Base-by-base conservation (phyloP, 768 basidiomycete species). In the Fistulinella prunicolor region DNA sequence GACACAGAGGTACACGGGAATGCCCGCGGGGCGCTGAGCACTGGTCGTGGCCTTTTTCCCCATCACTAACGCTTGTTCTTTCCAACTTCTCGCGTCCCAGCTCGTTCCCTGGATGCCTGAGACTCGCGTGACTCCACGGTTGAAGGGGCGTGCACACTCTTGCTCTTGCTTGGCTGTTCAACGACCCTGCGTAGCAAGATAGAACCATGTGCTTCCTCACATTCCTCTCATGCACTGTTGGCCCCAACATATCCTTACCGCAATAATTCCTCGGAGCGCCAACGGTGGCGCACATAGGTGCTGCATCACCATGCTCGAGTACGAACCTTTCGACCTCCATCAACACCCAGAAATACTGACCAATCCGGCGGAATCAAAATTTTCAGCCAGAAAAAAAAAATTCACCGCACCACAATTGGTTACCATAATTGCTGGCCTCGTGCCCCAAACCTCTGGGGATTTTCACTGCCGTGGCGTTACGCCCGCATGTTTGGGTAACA, bases 401-500 rank as follows among this genome's bases (percentile, higher is more conserved):
- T 22, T 26, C 17, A 44, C 39, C 20, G 17, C 46, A 38, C 32
- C 38, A 49, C 9, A 20, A 20, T 19, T 20, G 22, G 39, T 34
- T 22, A 17, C 30, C 30, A 32, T 32, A 32, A 32, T 7, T 4
- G 19, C 30, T n/a, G 4, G 30, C 47, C 46, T 36, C 45, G 24
- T 51, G 48, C 42, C 9, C 4, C 6, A 17, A 30, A 17, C 26
- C 30, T 19, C 47, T 28, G 30, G 20, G 34, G 28, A 21, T n/a
- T 23, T 26, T 52, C 51, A 61, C 54, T 9, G 51, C 30, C 30
- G 30, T 61, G 56, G 50, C 48, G 51, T 35, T 17, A 26, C 42
- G 9, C 30, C 4, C 30, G 7, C n/a, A n/a, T 14, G 17, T 42
- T 44, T 38, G 42, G 47, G 30, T 37, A 29, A 49, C 52, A 46